Percentiles rank a stretch among this genome's conserved stretches.
Conservation (phyloP, 441 rosid species). For the Gossypium gossypioides region DNA sequence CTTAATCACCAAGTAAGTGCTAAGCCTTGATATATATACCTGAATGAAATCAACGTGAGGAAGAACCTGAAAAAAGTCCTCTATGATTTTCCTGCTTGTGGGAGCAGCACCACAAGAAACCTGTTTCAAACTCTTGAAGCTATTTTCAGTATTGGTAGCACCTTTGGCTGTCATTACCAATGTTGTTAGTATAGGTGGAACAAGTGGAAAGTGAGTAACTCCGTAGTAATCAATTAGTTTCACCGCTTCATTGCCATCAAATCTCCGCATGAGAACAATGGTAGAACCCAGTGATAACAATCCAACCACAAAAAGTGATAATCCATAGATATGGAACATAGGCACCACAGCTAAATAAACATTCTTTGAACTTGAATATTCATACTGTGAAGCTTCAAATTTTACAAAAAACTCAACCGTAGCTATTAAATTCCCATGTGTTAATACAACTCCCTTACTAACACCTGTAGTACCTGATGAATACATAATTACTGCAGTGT, state of each 20-base stretch:
- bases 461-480: slow-evolving; percentile 82
- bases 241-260: slow-evolving; percentile 37
- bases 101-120: slow-evolving; percentile 85
- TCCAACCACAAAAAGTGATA: slow-evolving; percentile 58
- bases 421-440: slow-evolving; percentile 66
- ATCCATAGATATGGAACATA: slow-evolving; percentile 79
- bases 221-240: slow-evolving; percentile 39
- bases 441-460: slow-evolving; percentile 69
- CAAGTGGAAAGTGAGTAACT: slow-evolving; percentile 69
- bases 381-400: slow-evolving; percentile 72
- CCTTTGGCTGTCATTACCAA: slow-evolving; percentile 36
- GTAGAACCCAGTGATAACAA: slow-evolving; percentile 52
- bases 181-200: slow-evolving; percentile 58
- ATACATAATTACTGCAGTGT: slow-evolving; percentile 63
- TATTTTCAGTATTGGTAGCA: slow-evolving; percentile 18
- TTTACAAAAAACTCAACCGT: slow-evolving; percentile 61
- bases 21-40: slow-evolving; percentile 26
- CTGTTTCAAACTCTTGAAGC: slow-evolving; percentile 64
- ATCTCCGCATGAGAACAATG: slow-evolving; percentile 65
- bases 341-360: slow-evolving; percentile 66
- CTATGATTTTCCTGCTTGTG: slow-evolving; percentile 36
- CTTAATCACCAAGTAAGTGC: background rate
- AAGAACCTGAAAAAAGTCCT: slow-evolving; percentile 42
- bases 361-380: slow-evolving; percentile 31
- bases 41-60: slow-evolving; percentile 75